Conservation (phyloP, 2,329 filamentous ascomycete genomes). For the Sporothrix variecibatus region DNA sequence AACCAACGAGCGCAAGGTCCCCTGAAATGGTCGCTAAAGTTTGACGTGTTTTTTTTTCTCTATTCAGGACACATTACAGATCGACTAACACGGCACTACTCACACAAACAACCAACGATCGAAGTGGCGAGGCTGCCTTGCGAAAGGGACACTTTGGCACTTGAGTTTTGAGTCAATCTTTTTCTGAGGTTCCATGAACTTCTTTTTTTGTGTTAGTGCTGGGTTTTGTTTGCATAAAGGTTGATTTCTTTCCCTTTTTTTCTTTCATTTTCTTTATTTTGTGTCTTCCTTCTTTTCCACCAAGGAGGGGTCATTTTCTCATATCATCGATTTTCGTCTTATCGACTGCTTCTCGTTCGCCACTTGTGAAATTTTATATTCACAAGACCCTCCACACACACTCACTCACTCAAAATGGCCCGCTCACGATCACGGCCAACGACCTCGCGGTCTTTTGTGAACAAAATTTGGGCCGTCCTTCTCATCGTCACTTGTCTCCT, state of each 20-base stretch:
- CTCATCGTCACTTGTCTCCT: conserved; percentile 13
- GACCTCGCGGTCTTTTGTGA: background rate
- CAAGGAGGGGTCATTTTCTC: background rate
- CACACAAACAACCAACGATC: background rate
- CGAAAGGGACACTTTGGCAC: conserved; percentile 20
- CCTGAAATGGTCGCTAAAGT: background rate
- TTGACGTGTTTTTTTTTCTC: conserved; percentile 1
- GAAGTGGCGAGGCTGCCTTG: conserved; percentile 27
- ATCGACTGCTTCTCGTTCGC: background rate
- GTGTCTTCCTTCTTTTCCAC: background rate
- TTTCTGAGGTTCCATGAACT: background rate
- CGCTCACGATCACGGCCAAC: background rate
- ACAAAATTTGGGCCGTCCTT: conserved; percentile 5
- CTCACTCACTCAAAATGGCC: background rate
- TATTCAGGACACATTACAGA: conserved; percentile 13
- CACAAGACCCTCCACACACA: background rate
- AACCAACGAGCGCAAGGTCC: background rate
- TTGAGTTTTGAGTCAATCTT: background rate
- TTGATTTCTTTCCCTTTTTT: background rate
- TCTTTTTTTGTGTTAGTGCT: background rate
- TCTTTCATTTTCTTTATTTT: background rate
- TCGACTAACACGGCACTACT: conserved; percentile 13
- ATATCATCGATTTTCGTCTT: background rate
- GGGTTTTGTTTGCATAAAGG: background rate
- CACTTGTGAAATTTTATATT: background rate